Percentiles rank a stretch among this genome's conserved stretches.
phyloP scores from a whole-genome alignment of 768 basidiomycete species.

The Boletus rex-veris region DNA sequence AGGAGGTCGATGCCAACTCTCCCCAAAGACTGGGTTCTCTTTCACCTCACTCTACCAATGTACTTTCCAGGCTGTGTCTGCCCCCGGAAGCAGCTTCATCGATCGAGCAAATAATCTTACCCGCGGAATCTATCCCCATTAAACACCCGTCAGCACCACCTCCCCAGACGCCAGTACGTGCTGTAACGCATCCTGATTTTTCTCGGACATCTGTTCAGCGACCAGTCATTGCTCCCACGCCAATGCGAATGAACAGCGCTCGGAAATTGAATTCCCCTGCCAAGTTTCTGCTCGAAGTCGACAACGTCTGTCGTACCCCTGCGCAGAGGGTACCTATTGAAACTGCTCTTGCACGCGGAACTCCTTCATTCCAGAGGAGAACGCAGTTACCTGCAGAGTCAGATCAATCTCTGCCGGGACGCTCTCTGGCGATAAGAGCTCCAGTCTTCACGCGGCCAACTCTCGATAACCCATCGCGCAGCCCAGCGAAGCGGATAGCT shows the following conservation, averaged over 20 bases:
- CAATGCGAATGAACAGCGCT: conserved; percentile 16
- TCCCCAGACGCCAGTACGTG: conserved; percentile 12
- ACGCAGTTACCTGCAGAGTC: conserved; percentile 31
- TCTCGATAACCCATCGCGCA: conserved; percentile 37
- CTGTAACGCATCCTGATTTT: conserved; percentile 13
- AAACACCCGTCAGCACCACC: conserved; percentile 25
- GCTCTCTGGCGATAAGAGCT: conserved; percentile 13
- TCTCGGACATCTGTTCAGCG: conserved; percentile 22
- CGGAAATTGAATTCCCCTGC: conserved; percentile 26
- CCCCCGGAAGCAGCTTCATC: conserved; percentile 17
- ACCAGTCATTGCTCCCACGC: conserved; percentile 31
- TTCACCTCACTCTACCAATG: conserved; percentile 53
- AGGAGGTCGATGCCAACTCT: conserved; percentile 10
- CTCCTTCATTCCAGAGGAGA: conserved; percentile 47
- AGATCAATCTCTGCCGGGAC: conserved; percentile 20
- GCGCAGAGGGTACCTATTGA: conserved; percentile 61
- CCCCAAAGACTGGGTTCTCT: conserved; percentile 50
- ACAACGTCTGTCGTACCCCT: conserved; percentile 51
- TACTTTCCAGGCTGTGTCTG: conserved; percentile 39
- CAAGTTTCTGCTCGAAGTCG: conserved; percentile 32
- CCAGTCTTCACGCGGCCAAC: conserved; percentile 42
- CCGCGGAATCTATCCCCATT: conserved; percentile 1
- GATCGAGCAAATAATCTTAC: conserved; percentile 10
- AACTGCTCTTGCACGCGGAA: conserved; percentile 48
- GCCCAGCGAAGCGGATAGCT: conserved; percentile 34